Percentiles rank a stretch among this genome's conserved stretches.
These are phyloP conservation scores for Eucalyptus viminalis DNA, from an alignment of 345 rosid species.

Conservation along the genomic window DNA sequence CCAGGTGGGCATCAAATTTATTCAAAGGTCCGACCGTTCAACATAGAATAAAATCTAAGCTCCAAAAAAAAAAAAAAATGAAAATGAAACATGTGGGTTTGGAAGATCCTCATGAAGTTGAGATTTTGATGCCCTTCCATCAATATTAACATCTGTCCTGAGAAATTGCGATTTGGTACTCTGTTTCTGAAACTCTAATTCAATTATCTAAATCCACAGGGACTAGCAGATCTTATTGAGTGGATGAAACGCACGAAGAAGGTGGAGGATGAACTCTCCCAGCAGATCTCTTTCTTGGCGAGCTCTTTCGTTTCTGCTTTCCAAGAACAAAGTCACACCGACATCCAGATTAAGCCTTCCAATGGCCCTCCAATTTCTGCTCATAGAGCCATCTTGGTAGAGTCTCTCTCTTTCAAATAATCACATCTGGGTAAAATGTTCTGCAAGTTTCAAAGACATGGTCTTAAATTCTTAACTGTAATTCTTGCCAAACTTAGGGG, in stretches of 20 bases:
- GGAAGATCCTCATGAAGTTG: neutral
- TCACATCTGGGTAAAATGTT: neutral
- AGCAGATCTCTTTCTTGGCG: conserved; percentile 53
- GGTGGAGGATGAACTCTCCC: conserved; percentile 37
- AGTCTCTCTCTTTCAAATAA: neutral
- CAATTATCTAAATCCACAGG: neutral
- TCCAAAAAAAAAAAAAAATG: neutral
- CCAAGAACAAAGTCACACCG: conserved; percentile 48
- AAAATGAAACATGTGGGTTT: neutral
- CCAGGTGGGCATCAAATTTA: neutral
- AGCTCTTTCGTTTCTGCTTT: conserved; percentile 24
- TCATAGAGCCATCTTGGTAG: conserved; percentile 63
- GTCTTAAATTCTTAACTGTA: neutral
- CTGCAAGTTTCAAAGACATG: neutral
- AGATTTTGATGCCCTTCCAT: neutral
- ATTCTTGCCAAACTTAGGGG: neutral
- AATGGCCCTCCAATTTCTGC: conserved; percentile 46
- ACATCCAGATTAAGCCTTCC: conserved; percentile 47
- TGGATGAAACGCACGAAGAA: conserved; percentile 61
- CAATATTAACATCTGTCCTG: neutral
- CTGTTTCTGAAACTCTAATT: neutral
- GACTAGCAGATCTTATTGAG: conserved; percentile 40
- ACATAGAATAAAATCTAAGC: neutral
- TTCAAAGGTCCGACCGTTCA: neutral
- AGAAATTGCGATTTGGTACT: neutral